Evolutionary conservation across 768 basidiomycete species (phyloP).

Genomic region (Termitomyces sp.): DNA sequence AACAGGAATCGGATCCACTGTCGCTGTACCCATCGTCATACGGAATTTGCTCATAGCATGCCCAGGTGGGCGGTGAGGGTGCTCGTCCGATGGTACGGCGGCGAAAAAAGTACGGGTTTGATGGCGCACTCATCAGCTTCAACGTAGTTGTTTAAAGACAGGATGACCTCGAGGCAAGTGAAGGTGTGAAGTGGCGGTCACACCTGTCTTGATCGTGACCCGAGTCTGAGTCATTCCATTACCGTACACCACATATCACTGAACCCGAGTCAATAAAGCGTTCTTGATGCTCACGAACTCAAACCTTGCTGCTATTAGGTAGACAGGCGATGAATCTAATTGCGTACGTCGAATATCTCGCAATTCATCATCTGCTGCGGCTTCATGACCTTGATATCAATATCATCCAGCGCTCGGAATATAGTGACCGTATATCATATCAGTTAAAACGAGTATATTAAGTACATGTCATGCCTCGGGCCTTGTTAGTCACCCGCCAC

Average conservation of each 20-base stretch:
- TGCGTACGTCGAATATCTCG: too few relatives aligned
- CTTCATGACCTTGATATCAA: too few relatives aligned
- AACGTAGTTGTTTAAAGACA: not conserved
- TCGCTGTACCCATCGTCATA: conserved; percentile 59
- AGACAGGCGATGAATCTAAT: not conserved
- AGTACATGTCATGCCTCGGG: too few relatives aligned
- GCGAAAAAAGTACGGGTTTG: conserved; percentile 48
- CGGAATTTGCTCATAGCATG: conserved; percentile 87
- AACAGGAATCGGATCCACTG: conserved; percentile 57
- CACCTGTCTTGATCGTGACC: conserved; percentile 4
- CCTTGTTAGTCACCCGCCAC: not conserved
- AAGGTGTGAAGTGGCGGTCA: conserved; percentile 9
- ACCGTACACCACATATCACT: not conserved
- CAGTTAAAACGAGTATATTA: not conserved
- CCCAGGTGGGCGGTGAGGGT: conserved; percentile 82
- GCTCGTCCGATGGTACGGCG: conserved; percentile 75
- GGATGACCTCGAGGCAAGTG: conserved; percentile 13
- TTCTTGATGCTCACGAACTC: not conserved
- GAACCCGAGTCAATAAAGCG: not conserved
- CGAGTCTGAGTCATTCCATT: conserved; percentile 1
- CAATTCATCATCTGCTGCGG: too few relatives aligned
- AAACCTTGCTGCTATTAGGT: not conserved
- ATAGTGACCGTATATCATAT: not conserved
- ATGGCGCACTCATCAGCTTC: conserved; percentile 30
- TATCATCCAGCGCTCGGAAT: too few relatives aligned